These are phyloP conservation scores for Cucumis melo DNA, from an alignment of 306 rosid species.

Conservation along the genomic window DNA sequence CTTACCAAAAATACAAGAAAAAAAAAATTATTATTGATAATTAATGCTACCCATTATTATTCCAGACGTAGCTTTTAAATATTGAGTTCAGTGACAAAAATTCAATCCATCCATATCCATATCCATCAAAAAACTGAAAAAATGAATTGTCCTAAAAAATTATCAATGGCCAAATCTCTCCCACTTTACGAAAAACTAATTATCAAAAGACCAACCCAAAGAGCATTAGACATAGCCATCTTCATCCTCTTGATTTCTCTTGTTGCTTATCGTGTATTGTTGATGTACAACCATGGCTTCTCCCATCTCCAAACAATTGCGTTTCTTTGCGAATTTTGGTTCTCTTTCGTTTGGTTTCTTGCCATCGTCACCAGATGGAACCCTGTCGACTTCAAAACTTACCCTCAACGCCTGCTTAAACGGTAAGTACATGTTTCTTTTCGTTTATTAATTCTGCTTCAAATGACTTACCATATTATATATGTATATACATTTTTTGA, in stretches of 20 bases:
- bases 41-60: no score
- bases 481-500: no score
- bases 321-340: constrained; percentile 48
- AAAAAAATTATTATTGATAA: no score
- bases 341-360: constrained; percentile 30
- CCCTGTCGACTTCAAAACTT: constrained; percentile 25
- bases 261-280: constrained; percentile 28
- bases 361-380: constrained; percentile 33
- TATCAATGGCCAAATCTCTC: background rate
- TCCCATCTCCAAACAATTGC: constrained; percentile 29
- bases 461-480: no score
- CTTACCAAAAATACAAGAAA: no score
- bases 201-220: background rate
- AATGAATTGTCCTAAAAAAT: no score
- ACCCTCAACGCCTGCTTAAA: constrained; percentile 27
- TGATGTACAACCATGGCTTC: constrained; percentile 7
- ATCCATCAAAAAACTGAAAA: no score
- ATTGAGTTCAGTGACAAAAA: no score
- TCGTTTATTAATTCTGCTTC: background rate
- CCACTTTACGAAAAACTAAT: constrained; percentile 22
- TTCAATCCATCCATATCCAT: no score
- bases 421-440: constrained; percentile 6
- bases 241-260: constrained; percentile 26
- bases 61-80: no score
- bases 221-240: constrained; percentile 16